Percentiles rank a stretch among this genome's conserved stretches.
Evolutionary conservation across 2,329 filamentous ascomycete species (phyloP).

Genomic region (Chaetomium strumarium): DNA sequence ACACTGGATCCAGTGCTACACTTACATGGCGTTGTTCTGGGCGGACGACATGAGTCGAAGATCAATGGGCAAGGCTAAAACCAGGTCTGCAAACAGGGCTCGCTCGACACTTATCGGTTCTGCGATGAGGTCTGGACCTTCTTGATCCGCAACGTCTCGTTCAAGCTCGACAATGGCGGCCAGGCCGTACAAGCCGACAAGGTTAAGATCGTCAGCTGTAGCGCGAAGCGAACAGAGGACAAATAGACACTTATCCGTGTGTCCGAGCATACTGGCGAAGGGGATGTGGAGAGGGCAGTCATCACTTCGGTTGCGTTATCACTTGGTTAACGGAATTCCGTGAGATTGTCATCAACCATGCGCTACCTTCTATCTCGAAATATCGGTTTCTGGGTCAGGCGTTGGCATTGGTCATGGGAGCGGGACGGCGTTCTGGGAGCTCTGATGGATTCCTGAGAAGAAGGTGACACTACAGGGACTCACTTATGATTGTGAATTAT

Average conservation of each 20-base stretch:
- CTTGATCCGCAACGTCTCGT: constrained; percentile 96
- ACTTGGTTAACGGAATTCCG: no score
- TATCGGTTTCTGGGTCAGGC: constrained; percentile 1
- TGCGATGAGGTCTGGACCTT: constrained; percentile 99
- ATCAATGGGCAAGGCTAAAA: constrained; percentile 1
- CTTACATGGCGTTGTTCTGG: neutral
- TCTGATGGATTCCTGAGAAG: neutral
- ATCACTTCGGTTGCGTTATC: no score
- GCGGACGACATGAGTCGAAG: neutral
- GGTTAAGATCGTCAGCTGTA: constrained; percentile 98
- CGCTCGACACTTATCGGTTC: constrained; percentile 96
- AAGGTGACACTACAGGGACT: no score
- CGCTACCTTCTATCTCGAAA: neutral
- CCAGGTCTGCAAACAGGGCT: constrained; percentile 51
- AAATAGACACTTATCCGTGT: constrained; percentile 20
- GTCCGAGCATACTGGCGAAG: no score
- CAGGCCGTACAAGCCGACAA: constrained; percentile 75
- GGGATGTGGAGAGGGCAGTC: no score
- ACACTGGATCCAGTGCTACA: neutral
- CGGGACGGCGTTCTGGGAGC: neutral
- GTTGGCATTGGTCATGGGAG: neutral
- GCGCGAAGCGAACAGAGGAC: constrained; percentile 62
- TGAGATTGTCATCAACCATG: no score
- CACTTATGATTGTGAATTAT: no score
- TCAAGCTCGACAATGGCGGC: constrained; percentile 84